A percentile compares a stretch with the other conserved stretches of the same genome.
Evolutionary conservation across 164 flowering plant species (phyloP).

Genomic region (Chimonanthus praecox): DNA sequence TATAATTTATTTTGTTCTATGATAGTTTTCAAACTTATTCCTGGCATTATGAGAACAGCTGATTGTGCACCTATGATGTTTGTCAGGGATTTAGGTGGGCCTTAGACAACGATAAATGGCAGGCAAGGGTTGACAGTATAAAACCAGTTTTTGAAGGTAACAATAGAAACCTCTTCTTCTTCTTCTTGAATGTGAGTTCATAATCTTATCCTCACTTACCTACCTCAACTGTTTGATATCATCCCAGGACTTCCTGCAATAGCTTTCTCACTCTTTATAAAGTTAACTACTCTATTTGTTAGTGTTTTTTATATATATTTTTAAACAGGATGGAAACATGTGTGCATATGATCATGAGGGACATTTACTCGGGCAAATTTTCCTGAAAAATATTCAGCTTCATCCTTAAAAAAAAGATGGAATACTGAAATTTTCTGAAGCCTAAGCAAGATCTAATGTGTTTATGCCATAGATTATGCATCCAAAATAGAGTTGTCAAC

Average conservation of each 20-base stretch:
- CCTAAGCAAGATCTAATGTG: not conserved
- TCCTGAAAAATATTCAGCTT: too few relatives aligned
- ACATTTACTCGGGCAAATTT: too few relatives aligned
- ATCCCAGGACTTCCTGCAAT: not conserved
- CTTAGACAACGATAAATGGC: slow-evolving; percentile 84
- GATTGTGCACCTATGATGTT: not conserved
- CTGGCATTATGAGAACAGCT: not conserved
- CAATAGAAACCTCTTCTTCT: not conserved
- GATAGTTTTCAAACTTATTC: not conserved
- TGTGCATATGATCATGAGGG: too few relatives aligned
- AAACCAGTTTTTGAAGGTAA: slow-evolving; percentile 86
- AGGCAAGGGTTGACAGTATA: slow-evolving; percentile 83
- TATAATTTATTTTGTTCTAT: not conserved
- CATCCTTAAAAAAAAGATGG: too few relatives aligned
- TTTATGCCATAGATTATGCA: not conserved
- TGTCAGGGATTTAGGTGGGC: slow-evolving; percentile 93
- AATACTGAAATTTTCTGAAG: too few relatives aligned
- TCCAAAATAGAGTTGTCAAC: too few relatives aligned
- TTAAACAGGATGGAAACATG: too few relatives aligned
- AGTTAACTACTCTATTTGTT: not conserved
- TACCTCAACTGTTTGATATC: not conserved
- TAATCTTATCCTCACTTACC: not conserved
- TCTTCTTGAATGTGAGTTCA: not conserved
- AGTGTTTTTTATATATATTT: too few relatives aligned
- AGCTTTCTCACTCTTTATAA: not conserved